A percentile compares a stretch with the other conserved stretches of the same genome.
phyloP scores from a whole-genome alignment of 1,284 basidiomycete genomes.

The Ustilago cynodontis region DNA sequence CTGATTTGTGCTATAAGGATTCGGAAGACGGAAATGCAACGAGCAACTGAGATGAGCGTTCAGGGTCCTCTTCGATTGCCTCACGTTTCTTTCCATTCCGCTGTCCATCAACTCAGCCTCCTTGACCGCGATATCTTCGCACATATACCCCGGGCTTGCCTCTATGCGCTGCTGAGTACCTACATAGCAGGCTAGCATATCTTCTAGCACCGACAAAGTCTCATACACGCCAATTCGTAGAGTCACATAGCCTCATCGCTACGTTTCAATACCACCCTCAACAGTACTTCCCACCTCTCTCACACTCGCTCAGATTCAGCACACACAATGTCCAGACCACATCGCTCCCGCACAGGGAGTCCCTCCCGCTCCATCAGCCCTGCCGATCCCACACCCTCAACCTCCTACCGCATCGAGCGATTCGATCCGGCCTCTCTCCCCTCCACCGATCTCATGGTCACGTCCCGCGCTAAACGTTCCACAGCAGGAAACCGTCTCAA shows the following conservation, averaged over 20 bases:
- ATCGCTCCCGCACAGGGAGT: not conserved
- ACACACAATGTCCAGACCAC: conserved; percentile 5
- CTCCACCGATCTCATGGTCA: conserved; percentile 39
- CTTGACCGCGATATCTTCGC: not conserved
- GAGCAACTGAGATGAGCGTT: not conserved
- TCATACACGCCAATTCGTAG: too few relatives aligned
- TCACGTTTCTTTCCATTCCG: not conserved
- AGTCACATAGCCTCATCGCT: too few relatives aligned
- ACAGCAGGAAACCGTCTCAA: conserved; percentile 62
- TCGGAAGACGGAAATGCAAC: conserved; percentile 10
- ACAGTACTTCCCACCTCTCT: too few relatives aligned
- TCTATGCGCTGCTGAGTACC: not conserved
- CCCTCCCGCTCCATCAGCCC: not conserved
- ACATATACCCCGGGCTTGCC: not conserved
- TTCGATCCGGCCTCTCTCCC: conserved; percentile 4
- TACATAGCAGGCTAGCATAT: not conserved
- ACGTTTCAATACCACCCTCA: not conserved
- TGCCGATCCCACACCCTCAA: not conserved
- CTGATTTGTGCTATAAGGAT: not conserved
- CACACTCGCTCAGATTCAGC: not conserved
- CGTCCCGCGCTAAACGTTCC: conserved; percentile 44
- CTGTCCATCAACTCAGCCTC: not conserved
- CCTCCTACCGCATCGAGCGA: conserved; percentile 43
- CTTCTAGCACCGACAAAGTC: too few relatives aligned
- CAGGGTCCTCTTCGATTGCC: not conserved